A percentile compares a stretch with the other conserved stretches of the same genome.
phyloP scores from a whole-genome alignment of 441 rosid genomes.

The Croton laevigatus region DNA sequence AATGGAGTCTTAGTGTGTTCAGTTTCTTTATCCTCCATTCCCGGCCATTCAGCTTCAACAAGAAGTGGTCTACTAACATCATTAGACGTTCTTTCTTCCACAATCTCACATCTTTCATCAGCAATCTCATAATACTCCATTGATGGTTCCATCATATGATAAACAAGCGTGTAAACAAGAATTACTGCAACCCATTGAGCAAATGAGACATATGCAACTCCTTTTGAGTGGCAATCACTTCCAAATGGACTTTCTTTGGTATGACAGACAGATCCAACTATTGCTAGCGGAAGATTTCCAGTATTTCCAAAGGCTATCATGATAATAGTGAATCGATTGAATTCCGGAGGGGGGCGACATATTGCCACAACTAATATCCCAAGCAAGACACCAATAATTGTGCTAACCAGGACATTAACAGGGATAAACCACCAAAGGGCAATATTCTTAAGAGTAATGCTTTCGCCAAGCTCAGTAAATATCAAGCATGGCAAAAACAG shows the following conservation, averaged over 20 bases:
- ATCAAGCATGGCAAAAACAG: slow-evolving; percentile 86
- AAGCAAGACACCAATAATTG: slow-evolving; percentile 55
- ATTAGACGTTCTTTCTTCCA: slow-evolving; percentile 35
- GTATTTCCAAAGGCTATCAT: slow-evolving; percentile 93
- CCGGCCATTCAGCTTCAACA: slow-evolving; percentile 95
- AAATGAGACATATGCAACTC: slow-evolving; percentile 86
- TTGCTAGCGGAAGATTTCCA: slow-evolving; percentile 77
- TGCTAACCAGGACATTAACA: slow-evolving; percentile 69
- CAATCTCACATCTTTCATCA: slow-evolving; percentile 61
- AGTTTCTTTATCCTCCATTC: slow-evolving; percentile 88
- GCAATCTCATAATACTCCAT: slow-evolving; percentile 72
- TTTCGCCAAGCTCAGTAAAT: slow-evolving; percentile 85
- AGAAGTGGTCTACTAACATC: slow-evolving; percentile 71
- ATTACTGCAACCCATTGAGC: slow-evolving; percentile 91
- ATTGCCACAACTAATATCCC: slow-evolving; percentile 64
- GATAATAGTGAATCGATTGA: slow-evolving; percentile 68
- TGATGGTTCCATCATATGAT: slow-evolving; percentile 98
- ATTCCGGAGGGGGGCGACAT: slow-evolving; percentile 78
- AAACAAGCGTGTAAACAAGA: slow-evolving; percentile 84
- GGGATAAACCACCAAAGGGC: slow-evolving; percentile 89
- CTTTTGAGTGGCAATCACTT: slow-evolving; percentile 53
- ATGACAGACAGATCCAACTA: slow-evolving; percentile 82
- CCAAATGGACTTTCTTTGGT: slow-evolving; percentile 67
- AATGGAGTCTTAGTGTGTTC: slow-evolving; percentile 81
- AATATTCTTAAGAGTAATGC: slow-evolving; percentile 52